Evolutionary conservation across 2,329 filamentous ascomycete species (phyloP), one percentile per base, ranked within the genome.

Genomic region (Erysiphe neolycopersici): DNA sequence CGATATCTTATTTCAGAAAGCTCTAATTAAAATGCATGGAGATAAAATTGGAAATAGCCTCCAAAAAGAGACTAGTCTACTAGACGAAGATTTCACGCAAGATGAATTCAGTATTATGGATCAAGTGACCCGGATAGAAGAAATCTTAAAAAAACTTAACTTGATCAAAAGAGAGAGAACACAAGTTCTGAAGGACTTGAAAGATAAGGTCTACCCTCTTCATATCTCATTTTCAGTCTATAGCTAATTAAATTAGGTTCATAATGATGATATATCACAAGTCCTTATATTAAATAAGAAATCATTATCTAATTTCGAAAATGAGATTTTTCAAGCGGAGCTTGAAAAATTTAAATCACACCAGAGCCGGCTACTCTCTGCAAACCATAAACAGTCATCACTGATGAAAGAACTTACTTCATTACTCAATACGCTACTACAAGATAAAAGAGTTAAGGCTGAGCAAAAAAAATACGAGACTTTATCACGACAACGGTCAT

Each of bases 241-340:
- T 19, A 18, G 44, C 47, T 51, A 31, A 54, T 41, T 16, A 38
- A 42, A 5, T 10, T 43, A 94, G 87, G 78, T 87, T 43, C 87
- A 92, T 61, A 83, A 79, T 50, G 91, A 98, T 55, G 91, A 98
- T 54, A 98, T 98, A 49, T 94, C 85, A 5, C 89, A 93, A 55
- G 85, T 95, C 12, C 67, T 98, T 47, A 98, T 98, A 45, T 64
- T 98, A 46, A 98, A 98, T 66, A 95, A 95, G 59, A 98, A 95
- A 61, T 79, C 83, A 1, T 87, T 95, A 54, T 71, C 83, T 17
- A 92, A 83, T 54, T 87, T 89, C 54, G 89, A 98, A 59, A 76
- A 68, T 12, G 83, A 93, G 54, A 69, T 98, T 2, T 98, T 98
- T 62, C 80, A 94, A 57, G 76, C 83, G 14, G 89, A 98, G 59